Conservation (phyloP, 805 yeast species). For the Torulaspora delbrueckii region DNA sequence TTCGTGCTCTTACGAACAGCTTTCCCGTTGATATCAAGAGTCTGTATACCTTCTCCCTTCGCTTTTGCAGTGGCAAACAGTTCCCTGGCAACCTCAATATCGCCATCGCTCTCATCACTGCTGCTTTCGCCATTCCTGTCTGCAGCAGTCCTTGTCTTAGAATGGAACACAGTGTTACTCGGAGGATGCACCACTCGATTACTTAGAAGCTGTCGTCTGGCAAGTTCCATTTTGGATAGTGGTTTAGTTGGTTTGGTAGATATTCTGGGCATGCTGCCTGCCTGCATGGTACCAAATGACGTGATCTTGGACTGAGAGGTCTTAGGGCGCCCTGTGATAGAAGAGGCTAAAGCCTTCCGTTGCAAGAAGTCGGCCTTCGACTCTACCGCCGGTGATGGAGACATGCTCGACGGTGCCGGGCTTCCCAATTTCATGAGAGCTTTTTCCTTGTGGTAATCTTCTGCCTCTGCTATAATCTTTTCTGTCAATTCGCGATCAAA, state of each 20-base stretch:
- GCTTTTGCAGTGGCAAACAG: slow-evolving; percentile 34
- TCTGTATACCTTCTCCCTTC: slow-evolving; percentile 31
- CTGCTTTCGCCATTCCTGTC: slow-evolving; percentile 33
- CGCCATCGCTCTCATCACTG: slow-evolving; percentile 40
- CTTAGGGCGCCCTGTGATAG: slow-evolving; percentile 29
- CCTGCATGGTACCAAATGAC: slow-evolving; percentile 37
- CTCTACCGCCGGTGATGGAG: slow-evolving; percentile 18
- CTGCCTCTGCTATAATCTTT: slow-evolving; percentile 42
- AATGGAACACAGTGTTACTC: slow-evolving; percentile 46
- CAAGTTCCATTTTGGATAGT: slow-evolving; percentile 37
- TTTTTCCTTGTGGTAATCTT: slow-evolving; percentile 34
- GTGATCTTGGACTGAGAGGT: slow-evolving; percentile 37
- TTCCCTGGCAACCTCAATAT: slow-evolving; percentile 36
- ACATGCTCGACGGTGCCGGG: slow-evolving; percentile 10
- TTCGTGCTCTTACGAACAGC: slow-evolving; percentile 35
- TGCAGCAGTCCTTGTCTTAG: slow-evolving; percentile 27
- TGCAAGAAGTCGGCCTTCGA: slow-evolving; percentile 33
- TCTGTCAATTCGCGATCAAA: slow-evolving; percentile 55
- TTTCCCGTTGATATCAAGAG: slow-evolving; percentile 42
- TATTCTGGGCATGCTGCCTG: slow-evolving; percentile 21
- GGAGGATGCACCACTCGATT: slow-evolving; percentile 43
- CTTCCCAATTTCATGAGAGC: slow-evolving; percentile 17
- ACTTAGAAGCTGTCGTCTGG: slow-evolving; percentile 33
- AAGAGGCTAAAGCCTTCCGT: slow-evolving; percentile 31
- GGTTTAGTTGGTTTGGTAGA: slow-evolving; percentile 30